Evolutionary conservation across 257 asterid genomes (phyloP).

Genomic region (Scutellaria galericulata): DNA sequence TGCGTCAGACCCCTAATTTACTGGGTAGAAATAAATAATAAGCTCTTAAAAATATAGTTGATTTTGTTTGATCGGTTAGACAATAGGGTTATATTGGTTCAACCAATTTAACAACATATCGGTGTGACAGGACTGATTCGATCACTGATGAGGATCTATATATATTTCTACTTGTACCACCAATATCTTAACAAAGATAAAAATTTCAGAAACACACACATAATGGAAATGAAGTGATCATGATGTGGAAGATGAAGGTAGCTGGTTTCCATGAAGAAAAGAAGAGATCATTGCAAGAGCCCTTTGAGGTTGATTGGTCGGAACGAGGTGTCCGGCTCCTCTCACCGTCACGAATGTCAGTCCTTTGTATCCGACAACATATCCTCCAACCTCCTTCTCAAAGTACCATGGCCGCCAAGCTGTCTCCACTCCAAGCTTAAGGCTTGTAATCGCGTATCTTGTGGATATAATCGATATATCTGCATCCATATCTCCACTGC

Average conservation of each 20-base stretch:
- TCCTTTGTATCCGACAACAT: constrained; percentile 71
- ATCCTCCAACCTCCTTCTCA: constrained; percentile 79
- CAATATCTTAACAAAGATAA: no score
- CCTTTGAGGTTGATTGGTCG: constrained; percentile 48
- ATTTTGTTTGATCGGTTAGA: no score
- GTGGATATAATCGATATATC: constrained; percentile 45
- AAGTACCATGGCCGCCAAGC: constrained; percentile 48
- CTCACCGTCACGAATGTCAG: constrained; percentile 80
- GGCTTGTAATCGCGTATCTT: constrained; percentile 44
- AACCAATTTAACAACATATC: no score
- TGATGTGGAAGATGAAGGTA: constrained; percentile 27
- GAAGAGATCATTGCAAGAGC: constrained; percentile 37
- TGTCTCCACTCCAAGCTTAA: constrained; percentile 35
- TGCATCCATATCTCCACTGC: constrained; percentile 50
- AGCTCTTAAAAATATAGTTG: no score
- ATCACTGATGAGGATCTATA: no score
- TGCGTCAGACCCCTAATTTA: no score
- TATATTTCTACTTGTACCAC: no score
- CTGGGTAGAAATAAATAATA: no score
- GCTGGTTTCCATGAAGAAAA: constrained; percentile 39
- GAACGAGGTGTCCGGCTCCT: constrained; percentile 88
- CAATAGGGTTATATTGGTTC: no score
- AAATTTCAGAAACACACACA: no score
- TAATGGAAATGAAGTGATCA: no score
- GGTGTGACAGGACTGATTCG: no score